Percentiles rank a stretch among this genome's conserved stretches.
Conservation (phyloP, 306 rosid species). For the Inga laurina region DNA sequence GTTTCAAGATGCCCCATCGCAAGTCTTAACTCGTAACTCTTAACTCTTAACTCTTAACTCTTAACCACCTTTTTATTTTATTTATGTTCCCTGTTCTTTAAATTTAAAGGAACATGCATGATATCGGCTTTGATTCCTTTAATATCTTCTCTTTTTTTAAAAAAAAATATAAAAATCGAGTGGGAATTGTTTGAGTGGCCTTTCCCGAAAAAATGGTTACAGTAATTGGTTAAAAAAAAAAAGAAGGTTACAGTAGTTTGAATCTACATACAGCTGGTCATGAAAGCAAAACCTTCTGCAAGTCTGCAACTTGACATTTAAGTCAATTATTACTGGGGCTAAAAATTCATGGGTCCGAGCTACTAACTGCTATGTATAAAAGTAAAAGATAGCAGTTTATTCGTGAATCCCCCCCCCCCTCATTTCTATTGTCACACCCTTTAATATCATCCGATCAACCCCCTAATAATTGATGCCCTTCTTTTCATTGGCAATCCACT, state of each 20-base stretch:
- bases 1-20: conserved; percentile 35
- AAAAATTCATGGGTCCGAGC: not conserved
- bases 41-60: no score
- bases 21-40: not conserved
- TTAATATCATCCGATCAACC: not conserved
- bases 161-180: not conserved
- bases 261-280: not conserved
- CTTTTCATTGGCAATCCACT: not conserved
- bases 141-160: not conserved
- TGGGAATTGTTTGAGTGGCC: not conserved
- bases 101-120: conserved; percentile 42
- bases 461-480: not conserved
- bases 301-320: not conserved
- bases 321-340: not conserved
- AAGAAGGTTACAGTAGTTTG: not conserved
- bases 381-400: no score
- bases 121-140: conserved; percentile 39
- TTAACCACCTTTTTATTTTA: not conserved
- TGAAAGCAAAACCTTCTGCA: not conserved
- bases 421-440: not conserved
- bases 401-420: no score
- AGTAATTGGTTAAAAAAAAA: no score
- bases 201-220: not conserved
- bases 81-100: conserved; percentile 8
- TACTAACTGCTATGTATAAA: not conserved